phyloP scores from a whole-genome alignment of 345 rosid genomes.

The Alliaria petiolata region DNA sequence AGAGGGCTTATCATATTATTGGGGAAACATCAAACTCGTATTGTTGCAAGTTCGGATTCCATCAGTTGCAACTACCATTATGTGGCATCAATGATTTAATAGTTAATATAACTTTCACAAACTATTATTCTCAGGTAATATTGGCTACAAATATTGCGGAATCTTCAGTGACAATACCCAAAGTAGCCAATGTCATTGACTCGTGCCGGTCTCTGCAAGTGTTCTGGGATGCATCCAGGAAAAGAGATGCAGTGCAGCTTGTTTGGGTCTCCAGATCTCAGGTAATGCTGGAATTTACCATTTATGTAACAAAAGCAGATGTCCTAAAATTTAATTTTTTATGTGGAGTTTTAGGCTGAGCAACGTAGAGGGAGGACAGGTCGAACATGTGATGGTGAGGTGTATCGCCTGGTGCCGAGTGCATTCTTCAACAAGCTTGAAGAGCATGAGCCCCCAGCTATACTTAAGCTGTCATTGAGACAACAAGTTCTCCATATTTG shows the following conservation, averaged over 20 bases:
- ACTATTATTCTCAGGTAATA: conserved; percentile 52
- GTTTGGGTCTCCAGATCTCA: conserved; percentile 94
- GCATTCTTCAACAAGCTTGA: conserved; percentile 67
- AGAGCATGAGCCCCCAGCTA: conserved; percentile 68
- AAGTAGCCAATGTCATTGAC: conserved; percentile 88
- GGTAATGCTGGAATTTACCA: conserved; percentile 41
- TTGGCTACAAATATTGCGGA: conserved; percentile 95
- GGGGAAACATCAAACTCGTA: conserved; percentile 2
- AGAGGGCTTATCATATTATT: not conserved
- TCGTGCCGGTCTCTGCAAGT: conserved; percentile 94
- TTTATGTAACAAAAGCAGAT: not conserved
- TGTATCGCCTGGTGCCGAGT: conserved; percentile 79
- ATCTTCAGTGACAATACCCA: conserved; percentile 94
- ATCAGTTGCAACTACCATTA: not conserved
- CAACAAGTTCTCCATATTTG: conserved; percentile 79
- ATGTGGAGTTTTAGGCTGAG: conserved; percentile 62
- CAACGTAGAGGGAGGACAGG: conserved; percentile 97
- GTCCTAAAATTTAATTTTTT: not conserved
- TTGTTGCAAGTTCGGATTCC: not conserved
- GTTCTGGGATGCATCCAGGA: conserved; percentile 61
- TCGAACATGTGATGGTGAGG: conserved; percentile 91
- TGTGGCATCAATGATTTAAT: not conserved
- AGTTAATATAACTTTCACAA: not conserved
- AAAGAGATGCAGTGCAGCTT: conserved; percentile 67
- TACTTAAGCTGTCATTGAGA: conserved; percentile 72